Evolutionary conservation across 805 yeast genomes (phyloP), one percentile per base, ranked within the genome.

Genomic region (Priceomyces medius): DNA sequence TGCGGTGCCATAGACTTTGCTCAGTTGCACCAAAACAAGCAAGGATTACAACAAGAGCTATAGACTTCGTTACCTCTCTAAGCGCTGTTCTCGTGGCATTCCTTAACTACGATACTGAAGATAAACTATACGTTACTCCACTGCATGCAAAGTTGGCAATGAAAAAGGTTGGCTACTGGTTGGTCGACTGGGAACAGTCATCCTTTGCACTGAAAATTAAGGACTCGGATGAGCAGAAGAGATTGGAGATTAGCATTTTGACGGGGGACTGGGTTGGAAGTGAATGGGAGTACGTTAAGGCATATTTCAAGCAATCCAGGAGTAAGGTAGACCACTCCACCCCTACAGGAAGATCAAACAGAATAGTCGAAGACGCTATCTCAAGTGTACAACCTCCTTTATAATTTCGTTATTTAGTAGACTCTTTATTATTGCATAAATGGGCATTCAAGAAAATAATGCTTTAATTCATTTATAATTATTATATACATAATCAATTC

Each of bases 231-330:
- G 40, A 43, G 28, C 47, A 47, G 18, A 53, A 56, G 17, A 43
- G 55, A 20, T 29, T 59, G 7, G 63, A 64, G 33, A 53, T 68
- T 13, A 55, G 54, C 35, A 61, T 67, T 48, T 53, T 70, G 10
- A 59, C 68, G 1, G 76, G 72, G 2, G 73, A 66, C 41, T 70
- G 74, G 74, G 67, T 63, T 39, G 76, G 73, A 3, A 59, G 72
- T 31, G 74, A 68, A 29, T 67, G 68, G 64, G 42, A 48, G 4
- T 56, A 54, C 35, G 71, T 61, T 6, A 49, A 56, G 41, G 45
- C 50, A 32, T 70, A 60, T 44, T 35, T 70, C 31, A 43, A 49
- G 13, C 43, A 46, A 27, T 48, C 53, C 29, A 43, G 43, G 21
- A 48, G 62, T 7, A 37, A 32, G 20, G 13, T 32, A 13, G 66